These are phyloP conservation scores for Oldenlandia corymbosa DNA, from an alignment of 257 asterid species.

Conservation along the genomic window DNA sequence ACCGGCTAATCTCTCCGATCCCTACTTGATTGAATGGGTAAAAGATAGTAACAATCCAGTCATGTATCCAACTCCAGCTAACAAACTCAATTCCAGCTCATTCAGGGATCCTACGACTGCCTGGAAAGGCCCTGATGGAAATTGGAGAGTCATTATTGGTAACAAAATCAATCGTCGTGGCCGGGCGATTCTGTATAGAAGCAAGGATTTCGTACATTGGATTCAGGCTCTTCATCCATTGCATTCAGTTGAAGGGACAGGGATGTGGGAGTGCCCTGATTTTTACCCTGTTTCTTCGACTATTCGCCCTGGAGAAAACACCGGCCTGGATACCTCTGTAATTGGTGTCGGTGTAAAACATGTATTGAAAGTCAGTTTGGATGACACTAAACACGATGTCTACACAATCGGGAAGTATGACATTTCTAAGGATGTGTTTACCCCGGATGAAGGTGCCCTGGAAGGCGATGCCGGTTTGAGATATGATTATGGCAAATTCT, in stretches of 20 bases:
- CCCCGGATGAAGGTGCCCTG: constrained; percentile 53
- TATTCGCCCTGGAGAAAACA: too few relatives aligned
- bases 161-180: constrained; percentile 55
- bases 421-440: constrained; percentile 42
- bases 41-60: constrained; percentile 62
- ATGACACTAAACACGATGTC: constrained; percentile 52
- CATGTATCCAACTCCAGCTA: constrained; percentile 69
- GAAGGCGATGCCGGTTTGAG: constrained; percentile 65
- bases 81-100: constrained; percentile 44
- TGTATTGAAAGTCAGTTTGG: constrained; percentile 61
- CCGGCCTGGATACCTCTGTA: constrained; percentile 69
- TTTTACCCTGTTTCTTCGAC: constrained; percentile 56
- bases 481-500: constrained; percentile 60
- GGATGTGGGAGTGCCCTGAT: constrained; percentile 92
- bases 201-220: constrained; percentile 39
- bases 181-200: constrained; percentile 54
- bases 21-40: constrained; percentile 67
- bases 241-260: constrained; percentile 63
- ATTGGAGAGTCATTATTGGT: constrained; percentile 62
- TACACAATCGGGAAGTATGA: constrained; percentile 67
- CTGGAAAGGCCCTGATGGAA: constrained; percentile 52
- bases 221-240: constrained; percentile 35
- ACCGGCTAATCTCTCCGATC: constrained; percentile 72
- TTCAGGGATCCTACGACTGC: constrained; percentile 88
- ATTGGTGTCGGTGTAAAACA: constrained; percentile 65